Percentiles rank a stretch among this genome's conserved stretches.
Evolutionary conservation across 2,329 filamentous ascomycete species (phyloP).

Genomic region (Aspergillus fumigatus): DNA sequence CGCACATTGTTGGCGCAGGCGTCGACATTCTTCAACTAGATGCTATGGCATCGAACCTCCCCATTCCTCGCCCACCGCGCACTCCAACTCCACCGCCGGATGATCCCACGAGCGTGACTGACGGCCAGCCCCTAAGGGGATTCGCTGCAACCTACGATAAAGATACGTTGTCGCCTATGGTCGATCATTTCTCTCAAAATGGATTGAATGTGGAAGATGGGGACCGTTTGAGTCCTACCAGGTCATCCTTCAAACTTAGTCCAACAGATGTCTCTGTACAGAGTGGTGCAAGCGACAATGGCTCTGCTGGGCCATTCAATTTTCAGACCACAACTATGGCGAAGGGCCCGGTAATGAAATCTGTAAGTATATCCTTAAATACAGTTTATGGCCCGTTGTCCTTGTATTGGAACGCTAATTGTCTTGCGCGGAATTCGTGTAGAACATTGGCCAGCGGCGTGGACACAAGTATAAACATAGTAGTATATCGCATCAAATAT

Average conservation of each 20-base stretch:
- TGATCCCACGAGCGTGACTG: slow-evolving; percentile 30
- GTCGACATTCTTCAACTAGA: neutral
- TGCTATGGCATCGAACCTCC: slow-evolving; percentile 56
- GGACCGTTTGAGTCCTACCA: slow-evolving; percentile 31
- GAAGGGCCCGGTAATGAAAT: slow-evolving; percentile 67
- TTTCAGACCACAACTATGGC: slow-evolving; percentile 80
- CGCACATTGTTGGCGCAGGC: neutral
- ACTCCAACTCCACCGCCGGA: slow-evolving; percentile 62
- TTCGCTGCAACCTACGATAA: slow-evolving; percentile 38
- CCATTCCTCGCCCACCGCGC: slow-evolving; percentile 57
- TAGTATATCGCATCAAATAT: slow-evolving; percentile 93
- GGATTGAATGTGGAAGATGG: slow-evolving; percentile 15
- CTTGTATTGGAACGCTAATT: slow-evolving; percentile 9
- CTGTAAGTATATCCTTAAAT: slow-evolving; percentile 48
- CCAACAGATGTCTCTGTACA: slow-evolving; percentile 25
- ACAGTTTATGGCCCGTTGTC: neutral
- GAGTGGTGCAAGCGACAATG: slow-evolving; percentile 29
- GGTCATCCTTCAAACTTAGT: slow-evolving; percentile 32
- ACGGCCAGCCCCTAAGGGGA: slow-evolving; percentile 17
- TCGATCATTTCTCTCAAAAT: slow-evolving; percentile 29
- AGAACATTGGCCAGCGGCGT: slow-evolving; percentile 86
- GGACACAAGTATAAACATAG: slow-evolving; percentile 98
- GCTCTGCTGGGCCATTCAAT: slow-evolving; percentile 70
- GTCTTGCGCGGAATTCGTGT: slow-evolving; percentile 16
- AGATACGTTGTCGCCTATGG: slow-evolving; percentile 46